phyloP scores from a whole-genome alignment of 2,329 filamentous ascomycete species.

The Metarhizium brunneum region DNA sequence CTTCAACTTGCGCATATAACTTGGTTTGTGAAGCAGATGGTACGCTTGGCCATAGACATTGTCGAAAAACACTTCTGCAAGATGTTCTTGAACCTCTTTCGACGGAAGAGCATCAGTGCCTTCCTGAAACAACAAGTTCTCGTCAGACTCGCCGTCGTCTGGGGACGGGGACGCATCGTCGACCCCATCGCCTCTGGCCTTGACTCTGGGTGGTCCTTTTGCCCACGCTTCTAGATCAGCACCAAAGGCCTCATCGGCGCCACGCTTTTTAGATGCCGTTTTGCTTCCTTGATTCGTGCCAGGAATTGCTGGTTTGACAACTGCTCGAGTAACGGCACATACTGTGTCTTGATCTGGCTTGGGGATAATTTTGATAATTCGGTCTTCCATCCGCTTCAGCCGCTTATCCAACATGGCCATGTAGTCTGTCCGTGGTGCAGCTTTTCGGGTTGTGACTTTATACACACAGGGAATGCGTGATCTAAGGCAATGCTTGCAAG shows the following conservation, averaged over 20 bases:
- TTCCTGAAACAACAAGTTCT: conserved; percentile 69
- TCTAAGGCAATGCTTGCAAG: conserved; percentile 90
- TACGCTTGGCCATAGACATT: conserved; percentile 94
- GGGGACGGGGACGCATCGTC: conserved; percentile 35
- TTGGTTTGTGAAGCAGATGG: conserved; percentile 89
- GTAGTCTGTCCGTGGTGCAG: conserved; percentile 89
- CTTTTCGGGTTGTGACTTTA: conserved; percentile 91
- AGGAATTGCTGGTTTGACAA: conserved; percentile 71
- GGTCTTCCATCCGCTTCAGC: conserved; percentile 93
- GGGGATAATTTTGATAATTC: conserved; percentile 90
- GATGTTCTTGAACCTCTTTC: conserved; percentile 82
- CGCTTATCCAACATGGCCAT: conserved; percentile 99
- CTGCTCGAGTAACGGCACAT: conserved; percentile 62
- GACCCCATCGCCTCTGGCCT: conserved; percentile 29
- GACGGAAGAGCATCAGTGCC: conserved; percentile 75
- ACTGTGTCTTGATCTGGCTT: conserved; percentile 68
- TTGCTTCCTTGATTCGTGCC: conserved; percentile 34
- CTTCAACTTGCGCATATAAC: conserved; percentile 83
- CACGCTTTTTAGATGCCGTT: conserved; percentile 64
- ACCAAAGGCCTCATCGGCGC: conserved; percentile 79
- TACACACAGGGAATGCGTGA: conserved; percentile 95
- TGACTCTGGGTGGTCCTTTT: conserved; percentile 44
- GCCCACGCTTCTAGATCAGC: conserved; percentile 77
- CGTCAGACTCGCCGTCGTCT: conserved; percentile 57
- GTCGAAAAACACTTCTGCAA: conserved; percentile 92